phyloP scores from a whole-genome alignment of 129 eudicot species.

The Smallanthus sonchifolius region DNA sequence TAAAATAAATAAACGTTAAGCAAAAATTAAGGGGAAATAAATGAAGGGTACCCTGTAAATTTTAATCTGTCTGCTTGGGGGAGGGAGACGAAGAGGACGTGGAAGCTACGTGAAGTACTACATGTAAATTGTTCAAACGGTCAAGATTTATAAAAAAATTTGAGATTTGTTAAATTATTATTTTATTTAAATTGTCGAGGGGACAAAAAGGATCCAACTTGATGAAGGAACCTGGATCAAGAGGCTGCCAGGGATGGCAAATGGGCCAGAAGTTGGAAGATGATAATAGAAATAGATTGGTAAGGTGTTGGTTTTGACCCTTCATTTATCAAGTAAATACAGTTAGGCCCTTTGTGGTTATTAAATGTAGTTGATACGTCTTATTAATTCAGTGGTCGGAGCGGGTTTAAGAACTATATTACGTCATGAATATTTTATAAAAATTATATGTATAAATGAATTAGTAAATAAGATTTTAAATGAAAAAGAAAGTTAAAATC shows the following conservation, averaged over 20 bases:
- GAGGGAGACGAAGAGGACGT: slow-evolving; percentile 19
- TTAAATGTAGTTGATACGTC: background rate
- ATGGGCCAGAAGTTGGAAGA: slow-evolving; percentile 11
- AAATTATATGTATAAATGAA: too few species aligned
- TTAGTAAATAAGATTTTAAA: too few species aligned
- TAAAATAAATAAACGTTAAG: slow-evolving; percentile 16
- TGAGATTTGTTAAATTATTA: background rate
- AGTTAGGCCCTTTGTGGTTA: background rate
- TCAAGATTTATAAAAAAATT: slow-evolving; percentile 28
- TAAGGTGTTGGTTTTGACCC: background rate
- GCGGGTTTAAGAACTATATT: too few species aligned
- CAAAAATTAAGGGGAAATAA: slow-evolving; percentile 18
- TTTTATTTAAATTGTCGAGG: slow-evolving; percentile 10
- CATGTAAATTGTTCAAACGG: slow-evolving; percentile 45
- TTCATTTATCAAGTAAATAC: background rate
- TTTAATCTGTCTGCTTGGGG: slow-evolving; percentile 16
- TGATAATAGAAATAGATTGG: background rate
- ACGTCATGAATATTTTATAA: too few species aligned
- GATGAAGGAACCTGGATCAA: slow-evolving; percentile 25
- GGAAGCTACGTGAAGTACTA: slow-evolving; percentile 53
- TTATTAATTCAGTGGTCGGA: too few species aligned
- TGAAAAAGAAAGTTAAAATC: too few species aligned
- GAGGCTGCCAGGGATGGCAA: slow-evolving; percentile 20
- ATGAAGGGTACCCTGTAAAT: slow-evolving; percentile 13
- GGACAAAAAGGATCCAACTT: slow-evolving; percentile 33